These are phyloP conservation scores for Phytopythium sindhum DNA, from an alignment of 352 stramenopile genomes.

Conservation along the genomic window DNA sequence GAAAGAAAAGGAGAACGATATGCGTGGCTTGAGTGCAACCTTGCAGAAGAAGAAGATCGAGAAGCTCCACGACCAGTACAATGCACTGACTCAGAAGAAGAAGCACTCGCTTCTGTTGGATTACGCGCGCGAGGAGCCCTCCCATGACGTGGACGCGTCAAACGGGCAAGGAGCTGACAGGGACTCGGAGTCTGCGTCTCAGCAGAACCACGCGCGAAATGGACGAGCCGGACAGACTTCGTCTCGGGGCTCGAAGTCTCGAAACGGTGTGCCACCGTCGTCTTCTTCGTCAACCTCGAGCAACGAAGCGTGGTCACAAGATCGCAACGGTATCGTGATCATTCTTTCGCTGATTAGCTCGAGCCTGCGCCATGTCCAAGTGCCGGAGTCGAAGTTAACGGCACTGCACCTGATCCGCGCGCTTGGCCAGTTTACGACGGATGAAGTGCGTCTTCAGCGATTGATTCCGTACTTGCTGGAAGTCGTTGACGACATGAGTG, in stretches of 20 bases:
- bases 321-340: constrained; percentile 85
- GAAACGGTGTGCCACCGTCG: constrained; percentile 6
- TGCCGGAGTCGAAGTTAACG: constrained; percentile 86
- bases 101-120: constrained; percentile 67
- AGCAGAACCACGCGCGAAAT: neutral
- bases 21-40: constrained; percentile 62
- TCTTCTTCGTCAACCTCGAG: constrained; percentile 6
- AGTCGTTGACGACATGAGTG: constrained; percentile 90
- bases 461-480: constrained; percentile 93
- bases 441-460: constrained; percentile 94
- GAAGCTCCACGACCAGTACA: constrained; percentile 77
- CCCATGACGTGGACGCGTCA: constrained; percentile 20
- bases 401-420: constrained; percentile 91
- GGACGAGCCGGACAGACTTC: neutral
- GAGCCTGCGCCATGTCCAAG: constrained; percentile 78
- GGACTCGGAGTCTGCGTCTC: neutral
- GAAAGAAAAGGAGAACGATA: constrained; percentile 70
- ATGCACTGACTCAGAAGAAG: constrained; percentile 75
- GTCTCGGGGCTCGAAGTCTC: neutral
- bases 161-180: constrained; percentile 9
- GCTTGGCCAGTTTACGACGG: constrained; percentile 84
- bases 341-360: constrained; percentile 84
- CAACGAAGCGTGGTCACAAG: constrained; percentile 30
- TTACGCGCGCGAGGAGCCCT: constrained; percentile 36
- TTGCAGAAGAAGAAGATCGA: constrained; percentile 86